Percentiles rank a stretch among this genome's conserved stretches.
Conservation (phyloP, 1,139 yeast species). For the Hemisphaericaspora lyxosophila region DNA sequence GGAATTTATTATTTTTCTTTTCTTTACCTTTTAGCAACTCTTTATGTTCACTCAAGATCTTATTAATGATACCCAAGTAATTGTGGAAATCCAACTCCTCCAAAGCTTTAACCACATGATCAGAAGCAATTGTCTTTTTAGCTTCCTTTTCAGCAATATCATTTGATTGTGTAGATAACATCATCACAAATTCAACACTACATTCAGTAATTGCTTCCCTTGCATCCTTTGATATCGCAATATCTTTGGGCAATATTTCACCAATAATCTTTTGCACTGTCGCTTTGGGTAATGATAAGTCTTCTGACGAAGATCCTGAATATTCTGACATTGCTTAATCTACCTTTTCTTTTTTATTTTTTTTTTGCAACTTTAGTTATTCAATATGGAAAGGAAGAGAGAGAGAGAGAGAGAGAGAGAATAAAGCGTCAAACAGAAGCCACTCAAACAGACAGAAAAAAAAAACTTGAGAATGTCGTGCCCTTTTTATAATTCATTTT, state of each 20-base stretch:
- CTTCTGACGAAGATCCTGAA: constrained; percentile 37
- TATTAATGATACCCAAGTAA: constrained; percentile 79
- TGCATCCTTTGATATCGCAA: constrained; percentile 89
- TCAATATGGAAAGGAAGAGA: no score
- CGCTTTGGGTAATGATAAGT: constrained; percentile 59
- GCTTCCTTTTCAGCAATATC: constrained; percentile 97
- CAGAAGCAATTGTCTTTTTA: constrained; percentile 94
- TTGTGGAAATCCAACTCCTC: constrained; percentile 85
- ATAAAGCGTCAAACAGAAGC: no score
- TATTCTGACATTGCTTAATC: constrained; percentile 38
- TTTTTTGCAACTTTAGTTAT: background rate
- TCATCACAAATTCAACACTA: constrained; percentile 94
- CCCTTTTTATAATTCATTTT: background rate
- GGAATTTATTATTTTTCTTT: constrained; percentile 88
- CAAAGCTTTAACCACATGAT: constrained; percentile 89
- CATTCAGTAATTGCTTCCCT: constrained; percentile 94
- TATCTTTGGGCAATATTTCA: constrained; percentile 83
- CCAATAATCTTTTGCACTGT: constrained; percentile 94
- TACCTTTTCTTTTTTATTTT: background rate
- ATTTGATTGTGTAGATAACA: constrained; percentile 87
- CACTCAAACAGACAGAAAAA: background rate
- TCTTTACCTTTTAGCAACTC: constrained; percentile 87
- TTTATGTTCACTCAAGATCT: constrained; percentile 81
- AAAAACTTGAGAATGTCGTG: background rate
- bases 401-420: no score